phyloP scores from a whole-genome alignment of 805 yeast species.

The Komagataella pseudopastoris region DNA sequence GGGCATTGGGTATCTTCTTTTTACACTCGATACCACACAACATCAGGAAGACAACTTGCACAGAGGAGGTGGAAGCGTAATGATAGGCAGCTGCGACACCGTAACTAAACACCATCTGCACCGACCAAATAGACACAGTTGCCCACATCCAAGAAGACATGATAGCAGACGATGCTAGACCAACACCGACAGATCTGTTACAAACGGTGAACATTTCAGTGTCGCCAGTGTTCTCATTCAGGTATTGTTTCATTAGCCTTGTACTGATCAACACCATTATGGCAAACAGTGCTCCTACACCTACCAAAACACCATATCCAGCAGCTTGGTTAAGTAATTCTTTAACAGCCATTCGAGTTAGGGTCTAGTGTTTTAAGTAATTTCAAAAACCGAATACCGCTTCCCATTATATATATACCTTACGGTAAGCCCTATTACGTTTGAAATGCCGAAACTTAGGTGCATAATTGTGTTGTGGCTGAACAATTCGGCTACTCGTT shows the following conservation, averaged over 20 bases:
- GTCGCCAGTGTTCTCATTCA: constrained; percentile 11
- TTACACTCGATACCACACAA: constrained; percentile 10
- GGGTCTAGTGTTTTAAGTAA: not conserved
- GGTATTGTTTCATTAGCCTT: constrained; percentile 10
- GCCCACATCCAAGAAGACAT: constrained; percentile 17
- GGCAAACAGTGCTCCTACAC: constrained; percentile 19
- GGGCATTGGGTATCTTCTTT: constrained; percentile 10
- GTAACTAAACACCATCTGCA: constrained; percentile 10
- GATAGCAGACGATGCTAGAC: constrained; percentile 15
- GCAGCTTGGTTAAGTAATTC: constrained; percentile 12
- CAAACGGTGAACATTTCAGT: constrained; percentile 16
- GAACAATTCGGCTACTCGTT: not conserved
- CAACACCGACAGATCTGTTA: constrained; percentile 13
- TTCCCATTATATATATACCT: not conserved
- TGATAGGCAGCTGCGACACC: constrained; percentile 14
- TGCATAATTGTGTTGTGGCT: not conserved
- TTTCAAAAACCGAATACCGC: not conserved
- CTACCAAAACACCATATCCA: constrained; percentile 19
- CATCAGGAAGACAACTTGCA: constrained; percentile 10
- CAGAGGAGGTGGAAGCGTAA: constrained; percentile 12
- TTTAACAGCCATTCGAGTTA: not conserved
- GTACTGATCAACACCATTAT: constrained; percentile 17
- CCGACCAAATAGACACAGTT: constrained; percentile 11
- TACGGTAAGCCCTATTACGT: not conserved
- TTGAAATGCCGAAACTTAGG: not conserved